Conservation (phyloP, 441 rosid genomes). For the Eutrema salsugineum region DNA sequence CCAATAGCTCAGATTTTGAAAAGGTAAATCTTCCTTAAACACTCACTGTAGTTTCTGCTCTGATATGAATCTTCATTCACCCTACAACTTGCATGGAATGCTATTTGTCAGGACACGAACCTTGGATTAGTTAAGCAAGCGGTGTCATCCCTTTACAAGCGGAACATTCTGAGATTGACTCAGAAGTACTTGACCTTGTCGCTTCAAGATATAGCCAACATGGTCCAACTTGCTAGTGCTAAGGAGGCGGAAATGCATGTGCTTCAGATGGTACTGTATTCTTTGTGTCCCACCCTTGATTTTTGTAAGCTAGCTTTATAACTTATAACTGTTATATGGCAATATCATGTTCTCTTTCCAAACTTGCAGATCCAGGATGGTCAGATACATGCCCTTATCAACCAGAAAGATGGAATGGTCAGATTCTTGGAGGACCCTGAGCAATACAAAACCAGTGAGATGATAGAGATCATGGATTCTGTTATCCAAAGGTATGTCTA, state of each 20-base stretch:
- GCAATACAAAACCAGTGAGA: slow-evolving; percentile 84
- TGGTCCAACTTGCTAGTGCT: slow-evolving; percentile 69
- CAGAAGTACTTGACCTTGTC: slow-evolving; percentile 95
- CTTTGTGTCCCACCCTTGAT: background rate
- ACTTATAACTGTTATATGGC: background rate
- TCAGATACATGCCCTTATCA: slow-evolving; percentile 90
- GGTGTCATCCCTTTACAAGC: slow-evolving; percentile 86
- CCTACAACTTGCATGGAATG: slow-evolving; percentile 14
- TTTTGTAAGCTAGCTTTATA: background rate
- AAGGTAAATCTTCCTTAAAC: slow-evolving; percentile 41
- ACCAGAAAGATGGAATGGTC: slow-evolving; percentile 99
- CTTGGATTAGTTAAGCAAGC: slow-evolving; percentile 96
- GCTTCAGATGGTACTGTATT: slow-evolving; percentile 83
- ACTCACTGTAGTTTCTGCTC: slow-evolving; percentile 5
- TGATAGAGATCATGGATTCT: slow-evolving; percentile 87
- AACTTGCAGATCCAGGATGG: slow-evolving; percentile 87
- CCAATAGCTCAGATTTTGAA: slow-evolving; percentile 57
- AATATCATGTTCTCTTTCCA: background rate
- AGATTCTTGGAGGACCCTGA: slow-evolving; percentile 97
- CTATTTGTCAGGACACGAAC: slow-evolving; percentile 74
- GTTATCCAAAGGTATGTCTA: slow-evolving; percentile 76
- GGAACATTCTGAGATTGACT: slow-evolving; percentile 91
- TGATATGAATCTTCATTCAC: background rate
- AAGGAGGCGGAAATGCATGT: slow-evolving; percentile 99
- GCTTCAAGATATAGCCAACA: slow-evolving; percentile 91